Base-by-base conservation (phyloP, 352 stramenopile species). In the Ophiocytium majus region DNA sequence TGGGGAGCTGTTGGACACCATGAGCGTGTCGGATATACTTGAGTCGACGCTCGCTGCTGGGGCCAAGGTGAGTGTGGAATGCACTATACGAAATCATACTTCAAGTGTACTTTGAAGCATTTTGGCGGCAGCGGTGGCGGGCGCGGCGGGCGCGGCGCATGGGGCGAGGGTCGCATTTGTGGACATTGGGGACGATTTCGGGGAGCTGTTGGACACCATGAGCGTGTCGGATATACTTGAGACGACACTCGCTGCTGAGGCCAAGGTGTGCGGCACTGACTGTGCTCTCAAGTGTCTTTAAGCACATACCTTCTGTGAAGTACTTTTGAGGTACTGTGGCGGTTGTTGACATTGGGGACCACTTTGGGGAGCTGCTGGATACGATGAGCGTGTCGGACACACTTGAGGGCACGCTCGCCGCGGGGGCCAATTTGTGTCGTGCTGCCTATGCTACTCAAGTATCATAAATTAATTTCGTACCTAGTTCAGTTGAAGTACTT, bases 91-190 rank as follows among this genome's bases (percentile, higher is more conserved):
- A n/a, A n/a, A n/a, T n/a, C n/a, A n/a, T n/a, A n/a, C n/a, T n/a
- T n/a, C n/a, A n/a, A n/a, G n/a, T n/a, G n/a, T n/a, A n/a, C n/a
- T n/a, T n/a, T n/a, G n/a, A n/a, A n/a, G n/a, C n/a, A n/a, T n/a
- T n/a, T n/a, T n/a, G 5, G 32, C 35, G 17, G 66, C 84, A 31
- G 74, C 43, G 10, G 37, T 86, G 31, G 10, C 64, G 49, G 49
- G 37, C 10, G 83, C 76, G 28, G 37, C 83, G 17, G 93, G 93
- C 32, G 94, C 94, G 64, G 93, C 93, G 10, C 92, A 91, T 0
- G 93, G 91, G 36, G 93, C 93, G 0, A 91, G 92, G 31, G 93
- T 96, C 74, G 93, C 93, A 0, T 95, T 96, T 74, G 93, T 96
- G 87, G 93, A 96, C 0, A 81, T 66, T 19, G 71, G 76, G 31